Conservation (phyloP, 1,139 yeast species). For the Hansenula sp. region DNA sequence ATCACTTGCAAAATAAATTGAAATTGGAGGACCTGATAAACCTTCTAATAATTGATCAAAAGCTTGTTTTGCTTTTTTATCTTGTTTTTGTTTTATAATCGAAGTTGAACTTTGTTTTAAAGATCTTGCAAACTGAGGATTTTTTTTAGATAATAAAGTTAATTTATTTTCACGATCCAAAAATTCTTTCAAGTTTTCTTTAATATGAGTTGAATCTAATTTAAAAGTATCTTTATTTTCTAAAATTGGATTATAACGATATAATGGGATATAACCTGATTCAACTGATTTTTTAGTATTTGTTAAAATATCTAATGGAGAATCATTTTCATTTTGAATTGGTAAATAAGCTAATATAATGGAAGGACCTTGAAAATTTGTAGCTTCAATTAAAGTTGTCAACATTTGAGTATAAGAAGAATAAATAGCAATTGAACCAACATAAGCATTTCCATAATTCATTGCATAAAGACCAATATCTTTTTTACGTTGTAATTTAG, state of each 20-base stretch:
- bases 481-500: conserved; percentile 56
- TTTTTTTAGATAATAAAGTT: conserved; percentile 63
- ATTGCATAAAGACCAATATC: conserved; percentile 93
- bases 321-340: conserved; percentile 57
- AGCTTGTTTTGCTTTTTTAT: conserved; percentile 70
- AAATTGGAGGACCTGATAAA: conserved; percentile 87
- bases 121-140: conserved; percentile 77
- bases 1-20: conserved; percentile 89
- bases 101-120: conserved; percentile 60
- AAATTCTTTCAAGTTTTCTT: conserved; percentile 71
- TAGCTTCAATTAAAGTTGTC: conserved; percentile 87
- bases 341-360: conserved; percentile 89
- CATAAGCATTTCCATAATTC: conserved; percentile 89
- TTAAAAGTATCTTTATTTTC: conserved; percentile 55
- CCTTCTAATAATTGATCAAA: conserved; percentile 77
- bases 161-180: conserved; percentile 87
- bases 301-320: conserved; percentile 70
- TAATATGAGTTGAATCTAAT: conserved; percentile 79
- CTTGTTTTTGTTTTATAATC: conserved; percentile 57
- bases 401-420: conserved; percentile 90
- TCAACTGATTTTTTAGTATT: conserved; percentile 91
- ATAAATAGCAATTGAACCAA: conserved; percentile 92
- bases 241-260: conserved; percentile 72
- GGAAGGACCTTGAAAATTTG: conserved; percentile 84
- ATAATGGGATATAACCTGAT: conserved; percentile 93